Conservation (phyloP, 345 rosid species). For the Syzygium oleosum region DNA sequence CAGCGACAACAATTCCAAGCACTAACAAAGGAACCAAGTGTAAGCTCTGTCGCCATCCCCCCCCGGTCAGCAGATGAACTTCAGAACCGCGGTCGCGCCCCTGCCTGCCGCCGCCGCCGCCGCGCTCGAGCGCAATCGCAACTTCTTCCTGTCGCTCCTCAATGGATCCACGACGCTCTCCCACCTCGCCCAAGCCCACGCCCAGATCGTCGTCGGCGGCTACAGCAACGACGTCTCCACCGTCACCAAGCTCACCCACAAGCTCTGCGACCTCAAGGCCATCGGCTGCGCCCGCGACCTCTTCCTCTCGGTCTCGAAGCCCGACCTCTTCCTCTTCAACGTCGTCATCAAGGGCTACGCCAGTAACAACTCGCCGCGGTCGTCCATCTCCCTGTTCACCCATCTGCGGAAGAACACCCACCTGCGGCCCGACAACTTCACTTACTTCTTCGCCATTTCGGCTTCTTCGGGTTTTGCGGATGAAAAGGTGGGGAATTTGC, state of each 20-base stretch:
- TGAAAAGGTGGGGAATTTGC: conserved; percentile 26
- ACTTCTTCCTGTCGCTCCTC: conserved; percentile 35
- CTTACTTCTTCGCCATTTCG: conserved; percentile 42
- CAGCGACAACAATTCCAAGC: not conserved
- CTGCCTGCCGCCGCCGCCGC: conserved; percentile 4
- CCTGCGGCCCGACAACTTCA: conserved; percentile 50
- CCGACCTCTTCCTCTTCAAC: conserved; percentile 71
- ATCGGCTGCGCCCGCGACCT: conserved; percentile 37
- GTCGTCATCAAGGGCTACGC: conserved; percentile 59
- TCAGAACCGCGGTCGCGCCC: not conserved
- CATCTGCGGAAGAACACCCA: conserved; percentile 29
- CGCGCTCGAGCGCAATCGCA: conserved; percentile 5
- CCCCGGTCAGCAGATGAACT: not conserved
- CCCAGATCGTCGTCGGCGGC: conserved; percentile 51
- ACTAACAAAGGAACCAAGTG: not conserved
- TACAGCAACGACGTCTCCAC: conserved; percentile 36
- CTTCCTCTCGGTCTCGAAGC: conserved; percentile 43
- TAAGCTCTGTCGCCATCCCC: not conserved
- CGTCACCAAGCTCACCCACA: conserved; percentile 65
- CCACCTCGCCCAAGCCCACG: conserved; percentile 54
- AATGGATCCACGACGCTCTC: conserved; percentile 28
- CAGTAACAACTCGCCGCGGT: conserved; percentile 19
- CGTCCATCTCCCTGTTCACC: conserved; percentile 39
- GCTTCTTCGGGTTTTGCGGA: conserved; percentile 36
- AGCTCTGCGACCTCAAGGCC: conserved; percentile 49